A percentile compares a stretch with the other conserved stretches of the same genome.
Evolutionary conservation across 768 basidiomycete species (phyloP).

Genomic region (Lyophyllum atratum): DNA sequence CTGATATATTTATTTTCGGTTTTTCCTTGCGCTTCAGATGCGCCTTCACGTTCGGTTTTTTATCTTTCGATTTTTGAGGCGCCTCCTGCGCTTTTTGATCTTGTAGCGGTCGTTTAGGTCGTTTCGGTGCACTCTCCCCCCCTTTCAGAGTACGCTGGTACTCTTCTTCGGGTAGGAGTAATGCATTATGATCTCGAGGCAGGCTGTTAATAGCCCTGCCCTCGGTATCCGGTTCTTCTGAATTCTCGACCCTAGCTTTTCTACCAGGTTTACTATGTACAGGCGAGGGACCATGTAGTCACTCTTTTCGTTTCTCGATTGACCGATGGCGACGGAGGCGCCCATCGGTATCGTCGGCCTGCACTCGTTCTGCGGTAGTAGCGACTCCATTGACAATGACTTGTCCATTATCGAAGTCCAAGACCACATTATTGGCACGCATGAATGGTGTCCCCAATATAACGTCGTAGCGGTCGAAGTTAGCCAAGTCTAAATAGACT

Average conservation of each 20-base stretch:
- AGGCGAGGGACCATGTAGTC: background rate
- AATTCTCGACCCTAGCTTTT: background rate
- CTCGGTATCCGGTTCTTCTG: background rate
- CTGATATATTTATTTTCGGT: too few relatives aligned
- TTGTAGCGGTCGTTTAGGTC: background rate
- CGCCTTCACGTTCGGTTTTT: background rate
- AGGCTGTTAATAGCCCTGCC: background rate
- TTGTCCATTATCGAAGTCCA: too few relatives aligned
- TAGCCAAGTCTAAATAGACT: too few relatives aligned
- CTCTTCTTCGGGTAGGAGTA: background rate
- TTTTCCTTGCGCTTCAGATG: too few relatives aligned
- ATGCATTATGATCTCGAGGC: background rate
- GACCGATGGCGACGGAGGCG: too few relatives aligned
- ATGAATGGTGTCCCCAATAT: too few relatives aligned
- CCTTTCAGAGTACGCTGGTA: background rate
- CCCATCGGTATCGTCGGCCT: too few relatives aligned
- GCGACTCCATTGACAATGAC: too few relatives aligned
- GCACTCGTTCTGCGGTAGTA: too few relatives aligned
- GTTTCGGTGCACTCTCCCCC: background rate
- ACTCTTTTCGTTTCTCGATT: conserved; percentile 3
- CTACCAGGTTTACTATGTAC: background rate
- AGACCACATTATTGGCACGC: too few relatives aligned
- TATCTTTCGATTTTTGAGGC: background rate
- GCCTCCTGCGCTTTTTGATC: background rate
- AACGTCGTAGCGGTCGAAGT: too few relatives aligned